Evolutionary conservation across 371 early-diverging fungal genomes (phyloP).

Genomic region (Mucor sp.): DNA sequence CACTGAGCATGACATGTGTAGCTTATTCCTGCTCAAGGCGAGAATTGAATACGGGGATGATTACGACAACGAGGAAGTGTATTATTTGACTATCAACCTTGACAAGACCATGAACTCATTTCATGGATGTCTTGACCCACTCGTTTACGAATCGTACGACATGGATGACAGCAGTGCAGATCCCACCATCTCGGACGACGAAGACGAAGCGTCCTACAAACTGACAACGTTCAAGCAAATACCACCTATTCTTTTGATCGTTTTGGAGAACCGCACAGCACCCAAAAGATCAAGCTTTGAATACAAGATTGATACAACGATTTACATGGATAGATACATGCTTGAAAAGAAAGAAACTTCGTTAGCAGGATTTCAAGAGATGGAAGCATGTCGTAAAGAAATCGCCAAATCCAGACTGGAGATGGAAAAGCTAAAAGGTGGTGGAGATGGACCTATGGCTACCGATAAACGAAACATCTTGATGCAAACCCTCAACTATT

Average conservation of each 20-base stretch:
- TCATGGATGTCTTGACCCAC: constrained; percentile 44
- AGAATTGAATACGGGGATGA: constrained; percentile 22
- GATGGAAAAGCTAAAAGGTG: constrained; percentile 13
- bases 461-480: constrained; percentile 22
- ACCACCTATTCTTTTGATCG: constrained; percentile 40
- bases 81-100: constrained; percentile 25
- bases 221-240: constrained; percentile 38
- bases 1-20: not conserved
- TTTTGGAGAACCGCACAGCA: constrained; percentile 27
- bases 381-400: constrained; percentile 26
- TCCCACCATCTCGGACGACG: not conserved
- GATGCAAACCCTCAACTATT: constrained; percentile 21
- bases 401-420: constrained; percentile 12
- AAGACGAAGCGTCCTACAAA: constrained; percentile 11
- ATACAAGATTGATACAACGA: constrained; percentile 31
- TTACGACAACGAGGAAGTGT: constrained; percentile 28
- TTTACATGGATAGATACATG: constrained; percentile 50
- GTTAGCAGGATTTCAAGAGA: constrained; percentile 24
- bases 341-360: constrained; percentile 28
- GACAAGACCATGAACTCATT: constrained; percentile 26
- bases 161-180: not conserved
- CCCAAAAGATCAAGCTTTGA: not conserved
- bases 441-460: not conserved
- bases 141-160: constrained; percentile 33
- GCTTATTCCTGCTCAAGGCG: constrained; percentile 27